phyloP scores from a whole-genome alignment of 2,329 filamentous ascomycete species.

The Celoporthe dispersa region DNA sequence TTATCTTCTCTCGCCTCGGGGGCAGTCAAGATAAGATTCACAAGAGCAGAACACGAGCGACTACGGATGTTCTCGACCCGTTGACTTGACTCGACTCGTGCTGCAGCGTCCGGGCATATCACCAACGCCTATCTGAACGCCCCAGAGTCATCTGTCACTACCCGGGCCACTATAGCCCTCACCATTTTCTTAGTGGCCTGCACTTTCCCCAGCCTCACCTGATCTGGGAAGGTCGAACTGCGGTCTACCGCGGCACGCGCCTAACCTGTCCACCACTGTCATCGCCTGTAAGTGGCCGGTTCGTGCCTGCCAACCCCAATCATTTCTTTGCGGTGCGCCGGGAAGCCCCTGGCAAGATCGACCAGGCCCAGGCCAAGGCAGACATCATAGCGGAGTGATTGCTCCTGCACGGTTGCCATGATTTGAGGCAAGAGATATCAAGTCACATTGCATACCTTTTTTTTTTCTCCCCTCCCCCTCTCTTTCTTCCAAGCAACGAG shows the following conservation, averaged over 20 bases:
- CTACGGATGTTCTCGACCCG: background rate
- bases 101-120: background rate
- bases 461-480: background rate
- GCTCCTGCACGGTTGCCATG: background rate
- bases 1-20: background rate
- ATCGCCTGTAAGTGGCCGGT: background rate
- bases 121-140: background rate
- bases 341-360: background rate
- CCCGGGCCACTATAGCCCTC: background rate
- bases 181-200: background rate
- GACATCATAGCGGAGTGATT: background rate
- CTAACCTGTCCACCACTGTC: background rate
- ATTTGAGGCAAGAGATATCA: background rate
- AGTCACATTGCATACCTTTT: background rate
- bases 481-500: background rate
- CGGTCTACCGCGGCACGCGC: conserved; percentile 4
- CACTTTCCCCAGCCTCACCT: background rate
- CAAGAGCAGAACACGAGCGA: background rate
- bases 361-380: background rate
- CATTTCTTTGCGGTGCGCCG: background rate
- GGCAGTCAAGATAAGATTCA: background rate
- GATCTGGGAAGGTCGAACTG: conserved; percentile 9
- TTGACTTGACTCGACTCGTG: background rate
- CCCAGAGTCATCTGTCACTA: background rate
- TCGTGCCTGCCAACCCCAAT: background rate